Evolutionary conservation across 2,329 filamentous ascomycete genomes (phyloP).

Genomic region (Neobulgaria alba): DNA sequence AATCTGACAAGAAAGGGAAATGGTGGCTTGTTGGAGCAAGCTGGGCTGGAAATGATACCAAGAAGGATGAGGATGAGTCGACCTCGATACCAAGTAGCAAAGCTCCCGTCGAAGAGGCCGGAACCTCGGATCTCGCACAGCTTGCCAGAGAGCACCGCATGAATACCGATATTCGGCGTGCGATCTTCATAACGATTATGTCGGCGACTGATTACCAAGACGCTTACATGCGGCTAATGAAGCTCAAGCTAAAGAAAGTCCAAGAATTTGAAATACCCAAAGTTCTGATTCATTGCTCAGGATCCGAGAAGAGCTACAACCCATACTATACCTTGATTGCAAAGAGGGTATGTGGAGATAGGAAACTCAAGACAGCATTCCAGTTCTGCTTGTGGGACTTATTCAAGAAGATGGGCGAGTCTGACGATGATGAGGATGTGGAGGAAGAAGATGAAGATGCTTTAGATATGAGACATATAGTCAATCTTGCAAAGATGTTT

Average conservation of each 20-base stretch:
- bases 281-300: constrained; percentile 80
- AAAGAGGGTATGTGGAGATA: constrained; percentile 65
- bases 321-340: constrained; percentile 88
- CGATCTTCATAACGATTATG: constrained; percentile 90
- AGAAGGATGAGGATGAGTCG: constrained; percentile 22
- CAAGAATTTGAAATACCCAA: constrained; percentile 81
- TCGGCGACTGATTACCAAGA: constrained; percentile 78
- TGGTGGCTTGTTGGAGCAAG: constrained; percentile 99
- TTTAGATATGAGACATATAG: constrained; percentile 47
- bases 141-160: constrained; percentile 30
- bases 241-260: constrained; percentile 75
- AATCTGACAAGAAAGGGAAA: constrained; percentile 80
- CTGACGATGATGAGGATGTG: constrained; percentile 50
- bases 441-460: constrained; percentile 41
- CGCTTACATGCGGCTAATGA: constrained; percentile 68
- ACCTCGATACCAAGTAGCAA: constrained; percentile 26
- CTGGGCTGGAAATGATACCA: constrained; percentile 47
- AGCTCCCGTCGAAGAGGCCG: constrained; percentile 14
- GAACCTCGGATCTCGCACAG: constrained; percentile 27
- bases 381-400: constrained; percentile 81
- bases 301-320: constrained; percentile 78
- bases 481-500: constrained; percentile 61
- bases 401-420: constrained; percentile 79
- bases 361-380: constrained; percentile 72
- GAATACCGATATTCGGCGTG: constrained; percentile 35